Conservation (phyloP, 75 land plant species). For the Cryptomeria japonica region DNA sequence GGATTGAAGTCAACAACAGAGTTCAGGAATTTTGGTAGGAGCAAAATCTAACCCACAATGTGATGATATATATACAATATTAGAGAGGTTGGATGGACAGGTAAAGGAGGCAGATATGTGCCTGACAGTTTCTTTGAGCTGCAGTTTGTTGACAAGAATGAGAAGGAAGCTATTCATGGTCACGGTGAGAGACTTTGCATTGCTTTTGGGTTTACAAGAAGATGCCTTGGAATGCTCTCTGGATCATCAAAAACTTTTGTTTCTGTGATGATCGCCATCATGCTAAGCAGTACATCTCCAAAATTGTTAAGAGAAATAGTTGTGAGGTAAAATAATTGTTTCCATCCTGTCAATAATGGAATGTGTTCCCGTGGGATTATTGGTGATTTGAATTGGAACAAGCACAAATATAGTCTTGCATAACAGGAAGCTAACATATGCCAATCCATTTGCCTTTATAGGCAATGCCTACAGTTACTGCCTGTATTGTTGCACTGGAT, state of each 20-base stretch:
- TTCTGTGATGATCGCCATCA: not conserved
- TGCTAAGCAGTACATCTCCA: not conserved
- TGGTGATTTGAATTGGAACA: not conserved
- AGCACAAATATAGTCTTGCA: not conserved
- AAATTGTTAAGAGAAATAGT: not conserved
- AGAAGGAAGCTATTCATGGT: not conserved
- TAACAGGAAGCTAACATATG: not conserved
- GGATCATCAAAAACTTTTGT: not conserved
- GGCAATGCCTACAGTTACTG: not conserved
- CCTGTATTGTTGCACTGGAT: not conserved
- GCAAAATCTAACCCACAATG: conserved; percentile 28
- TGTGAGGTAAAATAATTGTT: not conserved
- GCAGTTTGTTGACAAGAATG: not conserved
- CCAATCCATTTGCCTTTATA: not conserved
- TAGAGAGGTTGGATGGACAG: conserved; percentile 17
- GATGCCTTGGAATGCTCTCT: not conserved
- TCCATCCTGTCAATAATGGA: not conserved
- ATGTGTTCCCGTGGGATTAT: not conserved
- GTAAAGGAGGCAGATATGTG: conserved; percentile 10
- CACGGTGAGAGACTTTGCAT: not conserved
- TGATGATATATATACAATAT: conserved; percentile 9
- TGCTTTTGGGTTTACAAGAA: not conserved
- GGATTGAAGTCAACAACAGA: conserved; percentile 35
- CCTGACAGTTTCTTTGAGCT: not conserved
- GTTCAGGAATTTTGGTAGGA: conserved; percentile 49